Base-by-base conservation (phyloP, 2,329 filamentous ascomycete species). In the Tolypocladium tropicale region DNA sequence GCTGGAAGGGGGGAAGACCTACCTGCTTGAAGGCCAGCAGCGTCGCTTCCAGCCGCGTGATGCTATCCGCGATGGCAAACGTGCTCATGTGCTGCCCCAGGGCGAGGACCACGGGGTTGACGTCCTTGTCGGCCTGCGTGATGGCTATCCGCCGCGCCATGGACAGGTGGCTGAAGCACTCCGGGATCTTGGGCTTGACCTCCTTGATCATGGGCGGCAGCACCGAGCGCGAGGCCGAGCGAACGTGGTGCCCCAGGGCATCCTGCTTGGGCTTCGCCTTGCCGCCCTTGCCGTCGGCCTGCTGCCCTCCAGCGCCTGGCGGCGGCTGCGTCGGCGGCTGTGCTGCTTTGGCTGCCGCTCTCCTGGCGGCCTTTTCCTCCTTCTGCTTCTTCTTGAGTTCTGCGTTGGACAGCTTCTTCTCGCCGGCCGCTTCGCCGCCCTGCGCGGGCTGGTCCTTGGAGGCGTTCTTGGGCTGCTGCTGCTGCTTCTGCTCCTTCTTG, bases 351-450 rank as follows among this genome's bases (percentile, higher is more conserved):
- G 79, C 83, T 66, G 85, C 85, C 52, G 88, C 90, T 74, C 93
- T 82, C 59, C 90, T 81, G 51, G 91, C 91, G 54, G 89, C 88
- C 75, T 96, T 97, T 70, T 96, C 93, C 34, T 90, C 92, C 70
- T 96, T 93, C 59, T 88, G 87, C 69, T 84, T 85, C 65, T 92
- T 93, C 74, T 97, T 97, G 66, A 95, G 69, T 71, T 95, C 88
- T 23, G 90, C 90, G 37, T 81, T 80, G 2, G 88, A 84, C 34
- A 89, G 75, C 69, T 89, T 88, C 64, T 76, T 76, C 56, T 75
- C 74, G 55, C 65, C 68, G n/a, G 58, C 52, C 43, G 59, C 61
- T 53, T 37, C 56, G 46, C n/a, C n/a, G n/a, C 7, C 34, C 33
- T 50, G 52, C 11, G 54, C 53, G 21, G 58, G 21, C 51, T 58